These are phyloP conservation scores for Alternaria solani DNA, from an alignment of 2,329 filamentous ascomycete genomes.

Conservation along the genomic window DNA sequence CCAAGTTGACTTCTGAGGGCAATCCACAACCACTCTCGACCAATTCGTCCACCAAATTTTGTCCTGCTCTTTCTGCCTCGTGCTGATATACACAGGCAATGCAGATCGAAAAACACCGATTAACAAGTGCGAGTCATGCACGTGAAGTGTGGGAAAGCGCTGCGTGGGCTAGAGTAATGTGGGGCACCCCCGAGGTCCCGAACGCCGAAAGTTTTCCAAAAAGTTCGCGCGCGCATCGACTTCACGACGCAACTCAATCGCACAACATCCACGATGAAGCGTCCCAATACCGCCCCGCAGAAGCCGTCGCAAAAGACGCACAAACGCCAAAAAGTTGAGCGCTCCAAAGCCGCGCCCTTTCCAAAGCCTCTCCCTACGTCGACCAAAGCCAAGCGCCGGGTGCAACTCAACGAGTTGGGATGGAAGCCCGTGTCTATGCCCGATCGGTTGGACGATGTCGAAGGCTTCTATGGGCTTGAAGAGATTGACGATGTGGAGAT, in stretches of 20 bases:
- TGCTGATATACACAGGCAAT: too few species aligned
- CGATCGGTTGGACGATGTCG: conserved; percentile 84
- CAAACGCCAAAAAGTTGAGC: conserved; percentile 54
- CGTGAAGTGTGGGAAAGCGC: conserved; percentile 36
- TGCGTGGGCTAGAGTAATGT: conserved; percentile 26
- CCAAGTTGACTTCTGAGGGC: fast-evolving
- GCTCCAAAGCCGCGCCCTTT: conserved; percentile 25
- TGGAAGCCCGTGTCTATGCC: conserved; percentile 74
- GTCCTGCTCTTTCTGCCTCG: neutral
- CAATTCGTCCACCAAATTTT: neutral
- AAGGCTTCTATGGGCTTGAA: conserved; percentile 90
- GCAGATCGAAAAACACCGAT: neutral
- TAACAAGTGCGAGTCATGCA: conserved; percentile 22
- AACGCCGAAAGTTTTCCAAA: conserved; percentile 37
- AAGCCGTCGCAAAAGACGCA: conserved; percentile 51
- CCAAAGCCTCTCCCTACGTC: conserved; percentile 15
- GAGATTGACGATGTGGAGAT: conserved; percentile 92
- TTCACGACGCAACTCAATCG: conserved; percentile 7
- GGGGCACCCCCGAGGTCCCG: conserved; percentile 26
- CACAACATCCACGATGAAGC: conserved; percentile 44
- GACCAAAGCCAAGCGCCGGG: conserved; percentile 39
- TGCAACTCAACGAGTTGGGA: conserved; percentile 61
- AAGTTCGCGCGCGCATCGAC: conserved; percentile 13
- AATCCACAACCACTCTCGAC: neutral
- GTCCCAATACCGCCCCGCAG: conserved; percentile 49